Base-by-base conservation (phyloP, 164 flowering plant genomes). In the Hamamelis virginiana region DNA sequence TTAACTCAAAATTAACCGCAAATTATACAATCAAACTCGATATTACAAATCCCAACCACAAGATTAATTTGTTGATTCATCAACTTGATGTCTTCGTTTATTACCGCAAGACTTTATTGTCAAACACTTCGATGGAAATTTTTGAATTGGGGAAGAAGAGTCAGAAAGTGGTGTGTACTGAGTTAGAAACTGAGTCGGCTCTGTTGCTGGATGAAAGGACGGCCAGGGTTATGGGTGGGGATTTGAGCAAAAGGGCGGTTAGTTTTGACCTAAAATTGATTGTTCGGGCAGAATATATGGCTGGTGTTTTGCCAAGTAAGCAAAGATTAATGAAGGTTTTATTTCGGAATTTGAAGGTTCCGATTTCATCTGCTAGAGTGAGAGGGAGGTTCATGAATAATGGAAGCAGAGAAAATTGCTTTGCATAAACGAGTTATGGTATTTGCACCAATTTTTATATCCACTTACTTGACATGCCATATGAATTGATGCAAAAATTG, bases 341-440 rank as follows among this genome's bases (percentile, higher is more conserved):
- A 12, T 65, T 58, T 21, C 16, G 16, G 9, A n/a, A 51, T 50
- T 51, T 65, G 21, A 19, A 18, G 9, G 13, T 65, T 27, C 45
- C 27, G 8, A 26, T 51, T 23, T 14, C 19, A 14, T 50, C 68
- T 8, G 41, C 58, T 15, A 65, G 50, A 18, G 68, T 41, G 8
- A 65, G 21, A 50, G 68, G 68, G 68, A 51, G 50, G 59, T 57
- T 65, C 55, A 19, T 43, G 14, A 18, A 25, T 33, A n/a, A n/a
- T n/a, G n/a, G n/a, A n/a, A n/a, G n/a, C n/a, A n/a, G 67, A 19
- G 21, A 15, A 55, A 19, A 46, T 19, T 1, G 26, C 0, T 15
- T 64, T 33, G 41, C 41, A n/a, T n/a, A n/a, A n/a, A n/a, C n/a
- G n/a, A n/a, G n/a, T n/a, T n/a, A n/a, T n/a, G n/a, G n/a, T n/a